Evolutionary conservation across 78 protist species (phyloP).

Genomic region (Dictyostelium discoideum): dicty_2.7 NC_007088.5:5009001-5009500

Average conservation of each 20-base stretch:
- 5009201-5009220: neutral
- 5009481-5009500: too few relatives aligned
- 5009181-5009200: neutral
- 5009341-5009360: neutral
- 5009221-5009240: neutral
- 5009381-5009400: neutral
- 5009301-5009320: conserved; percentile 3
- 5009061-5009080: neutral
- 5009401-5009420: too few relatives aligned
- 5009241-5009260: neutral
- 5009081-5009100: neutral
- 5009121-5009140: neutral
- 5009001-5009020: neutral
- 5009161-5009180: neutral
- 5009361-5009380: neutral
- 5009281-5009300: conserved; percentile 34
- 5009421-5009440: too few relatives aligned
- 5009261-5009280: conserved; percentile 19
- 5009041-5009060: conserved; percentile 39
- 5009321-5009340: neutral
- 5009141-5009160: neutral
- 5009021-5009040: conserved; percentile 31
- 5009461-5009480: too few relatives aligned
- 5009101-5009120: neutral
- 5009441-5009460: too few relatives aligned